Percentiles rank a stretch among this genome's conserved stretches.
Evolutionary conservation across 345 rosid genomes (phyloP).

Genomic region (Aegle marmelos): DNA sequence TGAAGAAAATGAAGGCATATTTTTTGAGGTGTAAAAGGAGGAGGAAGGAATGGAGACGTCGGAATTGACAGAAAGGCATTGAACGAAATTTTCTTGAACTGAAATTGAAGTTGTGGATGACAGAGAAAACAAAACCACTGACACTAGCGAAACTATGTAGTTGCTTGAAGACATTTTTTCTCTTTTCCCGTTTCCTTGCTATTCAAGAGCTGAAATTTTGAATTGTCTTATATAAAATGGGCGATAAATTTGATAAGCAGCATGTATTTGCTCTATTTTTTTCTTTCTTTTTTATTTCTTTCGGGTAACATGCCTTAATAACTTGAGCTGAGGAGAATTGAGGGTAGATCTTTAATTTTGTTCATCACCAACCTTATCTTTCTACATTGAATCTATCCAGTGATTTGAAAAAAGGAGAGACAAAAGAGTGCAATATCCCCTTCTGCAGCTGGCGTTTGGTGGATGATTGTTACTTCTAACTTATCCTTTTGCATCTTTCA

Average conservation of each 20-base stretch:
- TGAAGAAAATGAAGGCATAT: neutral
- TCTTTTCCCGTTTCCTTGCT: neutral
- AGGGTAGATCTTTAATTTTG: neutral
- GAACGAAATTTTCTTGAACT: conserved; percentile 37
- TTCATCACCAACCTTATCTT: neutral
- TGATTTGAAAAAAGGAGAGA: neutral
- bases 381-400: neutral
- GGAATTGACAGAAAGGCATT: conserved; percentile 31
- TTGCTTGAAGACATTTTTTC: conserved; percentile 21
- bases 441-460: neutral
- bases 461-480: neutral
- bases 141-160: conserved; percentile 11
- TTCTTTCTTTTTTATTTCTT: neutral
- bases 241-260: neutral
- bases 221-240: neutral
- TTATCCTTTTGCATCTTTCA: too few relatives aligned
- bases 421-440: neutral
- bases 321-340: neutral
- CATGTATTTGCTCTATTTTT: too few relatives aligned
- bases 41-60: neutral
- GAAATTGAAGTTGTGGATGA: conserved; percentile 6
- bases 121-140: conserved; percentile 8
- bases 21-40: neutral
- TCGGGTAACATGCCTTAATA: neutral
- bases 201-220: neutral